phyloP scores from a whole-genome alignment of 345 rosid species.

The Eucalyptus curtisii region DNA sequence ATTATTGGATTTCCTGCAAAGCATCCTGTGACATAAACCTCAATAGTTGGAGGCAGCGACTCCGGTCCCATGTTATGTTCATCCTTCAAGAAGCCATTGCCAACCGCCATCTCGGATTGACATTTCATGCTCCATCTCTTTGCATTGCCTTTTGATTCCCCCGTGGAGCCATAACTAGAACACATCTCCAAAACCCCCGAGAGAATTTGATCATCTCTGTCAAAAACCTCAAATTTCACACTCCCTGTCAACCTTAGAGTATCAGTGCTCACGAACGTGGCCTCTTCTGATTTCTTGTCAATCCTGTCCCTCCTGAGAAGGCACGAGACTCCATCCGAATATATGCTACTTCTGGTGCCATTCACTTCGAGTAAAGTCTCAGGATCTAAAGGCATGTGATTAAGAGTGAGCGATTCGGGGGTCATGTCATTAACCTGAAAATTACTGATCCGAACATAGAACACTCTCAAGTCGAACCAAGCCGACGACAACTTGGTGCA shows the following conservation, averaged over 20 bases:
- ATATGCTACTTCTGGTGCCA: conserved; percentile 42
- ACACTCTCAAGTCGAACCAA: conserved; percentile 83
- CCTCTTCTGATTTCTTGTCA: conserved; percentile 72
- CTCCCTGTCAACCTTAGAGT: conserved; percentile 68
- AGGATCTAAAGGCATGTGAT: conserved; percentile 62
- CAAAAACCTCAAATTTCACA: conserved; percentile 71
- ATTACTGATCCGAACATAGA: conserved; percentile 75
- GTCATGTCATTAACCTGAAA: conserved; percentile 53
- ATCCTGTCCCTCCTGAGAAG: conserved; percentile 76
- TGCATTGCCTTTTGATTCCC: conserved; percentile 40
- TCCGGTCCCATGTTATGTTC: conserved; percentile 35
- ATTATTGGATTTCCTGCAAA: conserved; percentile 74
- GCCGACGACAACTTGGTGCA: conserved; percentile 22
- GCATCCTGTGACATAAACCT: conserved; percentile 79
- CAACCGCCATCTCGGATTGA: conserved; percentile 39
- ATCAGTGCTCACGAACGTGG: conserved; percentile 84
- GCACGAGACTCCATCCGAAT: conserved; percentile 49
- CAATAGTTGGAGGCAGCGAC: conserved; percentile 41
- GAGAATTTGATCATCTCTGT: conserved; percentile 47
- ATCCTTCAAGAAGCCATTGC: conserved; percentile 58
- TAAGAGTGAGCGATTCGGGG: conserved; percentile 64
- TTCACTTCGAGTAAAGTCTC: conserved; percentile 74
- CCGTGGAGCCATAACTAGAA: conserved; percentile 30
- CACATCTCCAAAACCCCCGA: conserved; percentile 72
- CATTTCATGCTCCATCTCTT: conserved; percentile 76